Percentiles rank a stretch among this genome's conserved stretches.
Conservation (phyloP, 345 rosid genomes). For the Angophora floribunda region DNA sequence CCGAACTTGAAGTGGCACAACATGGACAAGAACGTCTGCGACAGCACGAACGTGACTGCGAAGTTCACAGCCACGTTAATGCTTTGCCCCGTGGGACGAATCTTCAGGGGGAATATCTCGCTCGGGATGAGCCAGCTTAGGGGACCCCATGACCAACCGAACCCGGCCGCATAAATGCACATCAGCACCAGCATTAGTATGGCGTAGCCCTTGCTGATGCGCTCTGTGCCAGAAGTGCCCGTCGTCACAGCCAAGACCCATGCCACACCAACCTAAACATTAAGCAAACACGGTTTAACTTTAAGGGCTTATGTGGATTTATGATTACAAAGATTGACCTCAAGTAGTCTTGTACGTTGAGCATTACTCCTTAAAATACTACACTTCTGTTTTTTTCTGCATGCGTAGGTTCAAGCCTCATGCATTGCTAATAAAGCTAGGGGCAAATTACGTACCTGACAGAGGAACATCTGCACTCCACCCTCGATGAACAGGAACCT, state of each 20-base stretch:
- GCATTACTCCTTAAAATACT: neutral
- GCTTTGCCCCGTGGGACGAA: slow-evolving; percentile 54
- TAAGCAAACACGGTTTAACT: neutral
- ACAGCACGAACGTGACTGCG: slow-evolving; percentile 30
- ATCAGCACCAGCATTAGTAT: slow-evolving; percentile 27
- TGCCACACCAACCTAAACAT: slow-evolving; percentile 15
- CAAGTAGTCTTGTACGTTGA: neutral
- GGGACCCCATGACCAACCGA: slow-evolving; percentile 75
- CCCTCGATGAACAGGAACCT: slow-evolving; percentile 58
- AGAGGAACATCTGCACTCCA: slow-evolving; percentile 55
- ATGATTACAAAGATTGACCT: neutral
- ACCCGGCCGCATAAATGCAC: slow-evolving; percentile 58
- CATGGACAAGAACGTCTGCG: slow-evolving; percentile 57
- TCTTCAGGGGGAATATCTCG: slow-evolving; percentile 58
- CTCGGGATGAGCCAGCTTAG: slow-evolving; percentile 50
- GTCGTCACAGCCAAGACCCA: slow-evolving; percentile 18
- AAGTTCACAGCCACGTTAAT: slow-evolving; percentile 40
- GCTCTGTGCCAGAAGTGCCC: slow-evolving; percentile 33
- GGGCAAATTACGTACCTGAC: slow-evolving; percentile 29
- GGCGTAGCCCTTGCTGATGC: slow-evolving; percentile 26
- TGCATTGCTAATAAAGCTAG: neutral
- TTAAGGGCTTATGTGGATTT: neutral
- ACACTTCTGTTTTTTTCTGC: neutral
- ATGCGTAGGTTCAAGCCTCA: neutral
- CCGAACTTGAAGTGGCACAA: slow-evolving; percentile 55